Evolutionary conservation across 2,329 filamentous ascomycete species (phyloP), one percentile per base, ranked within the genome.

Genomic region (Ophiognomonia clavigignenti-juglandacearum): DNA sequence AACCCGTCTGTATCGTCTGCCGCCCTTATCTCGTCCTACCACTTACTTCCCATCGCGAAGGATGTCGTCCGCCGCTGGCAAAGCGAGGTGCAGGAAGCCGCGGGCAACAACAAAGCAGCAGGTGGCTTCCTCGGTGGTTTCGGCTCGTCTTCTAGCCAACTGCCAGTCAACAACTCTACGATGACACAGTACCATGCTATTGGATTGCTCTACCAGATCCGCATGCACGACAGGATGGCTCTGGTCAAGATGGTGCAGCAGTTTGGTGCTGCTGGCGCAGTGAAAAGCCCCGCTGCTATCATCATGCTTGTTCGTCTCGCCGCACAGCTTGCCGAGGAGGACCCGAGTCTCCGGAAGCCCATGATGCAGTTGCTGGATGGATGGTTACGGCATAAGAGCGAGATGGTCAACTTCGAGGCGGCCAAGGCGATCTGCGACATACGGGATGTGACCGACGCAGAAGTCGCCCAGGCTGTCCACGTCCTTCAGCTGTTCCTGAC

Each of bases 211-310:
- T 98, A 97, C 68, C 92, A 97, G 71, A 97, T 97, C 89, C 86
- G 93, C 61, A 86, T 86, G 60, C 91, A 96, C 66, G 93, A 98
- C 67, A 83, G 93, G 60, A 98, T 98, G 93, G 91, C 93, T 19
- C 72, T 98, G 59, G 92, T 97, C 52, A 98, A 98, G 79, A 97
- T 98, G 93, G 92, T 98, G n/a, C 93, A 98, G 72, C 93, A 98
- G 67, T 97, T 96, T 64, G 90, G 90, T 43, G 85, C 85, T 44
- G 82, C 90, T 14, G 93, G 93, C 49, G 89, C 89, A 10, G 85
- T 97, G 53, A 97, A 96, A 82, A 96, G 88, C 68, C 90, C 93
- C 18, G 88, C 92, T 51, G 93, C 91, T 27, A 85, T 91, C 49
- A 82, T 98, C 42, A 85, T 98, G 80, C 78, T 98, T 23, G 93